Conservation (phyloP, 306 rosid genomes). For the Dalbergia oliveri region DNA sequence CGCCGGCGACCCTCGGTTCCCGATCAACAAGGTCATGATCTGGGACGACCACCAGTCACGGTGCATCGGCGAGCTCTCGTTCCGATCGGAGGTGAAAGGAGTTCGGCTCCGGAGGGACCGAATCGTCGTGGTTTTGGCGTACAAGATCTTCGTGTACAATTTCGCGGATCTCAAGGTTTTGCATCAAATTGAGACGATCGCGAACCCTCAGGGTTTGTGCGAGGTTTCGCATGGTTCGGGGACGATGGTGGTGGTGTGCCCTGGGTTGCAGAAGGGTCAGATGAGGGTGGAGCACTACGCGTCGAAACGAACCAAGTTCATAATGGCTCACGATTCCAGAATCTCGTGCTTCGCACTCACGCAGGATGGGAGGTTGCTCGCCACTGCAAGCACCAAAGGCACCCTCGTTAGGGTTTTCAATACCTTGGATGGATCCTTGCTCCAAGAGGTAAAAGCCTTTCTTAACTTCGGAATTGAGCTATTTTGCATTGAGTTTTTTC, state of each 20-base stretch:
- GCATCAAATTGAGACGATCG: constrained; percentile 73
- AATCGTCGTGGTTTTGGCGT: constrained; percentile 68
- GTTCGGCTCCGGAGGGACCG: constrained; percentile 70
- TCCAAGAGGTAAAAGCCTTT: constrained; percentile 67
- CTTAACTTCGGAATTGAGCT: too few relatives aligned
- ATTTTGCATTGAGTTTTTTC: not conserved
- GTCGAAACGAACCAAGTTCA: constrained; percentile 72
- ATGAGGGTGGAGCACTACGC: constrained; percentile 78
- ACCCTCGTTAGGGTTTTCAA: constrained; percentile 78
- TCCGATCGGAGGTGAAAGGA: constrained; percentile 73
- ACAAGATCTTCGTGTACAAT: constrained; percentile 72
- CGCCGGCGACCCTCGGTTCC: constrained; percentile 54
- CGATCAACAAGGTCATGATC: constrained; percentile 78
- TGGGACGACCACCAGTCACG: constrained; percentile 78
- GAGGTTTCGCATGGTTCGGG: constrained; percentile 67
- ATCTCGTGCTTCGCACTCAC: constrained; percentile 73
- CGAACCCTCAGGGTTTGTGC: constrained; percentile 77
- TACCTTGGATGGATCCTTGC: constrained; percentile 74
- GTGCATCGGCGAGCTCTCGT: constrained; percentile 75
- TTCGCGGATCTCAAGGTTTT: constrained; percentile 64
- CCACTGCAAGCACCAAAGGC: constrained; percentile 83
- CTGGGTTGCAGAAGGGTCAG: constrained; percentile 86
- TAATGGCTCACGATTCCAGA: constrained; percentile 74
- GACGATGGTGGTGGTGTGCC: constrained; percentile 70
- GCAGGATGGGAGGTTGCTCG: constrained; percentile 75